Conservation (phyloP, 2,329 filamentous ascomycete species). For the Ascochyta lentis region DNA sequence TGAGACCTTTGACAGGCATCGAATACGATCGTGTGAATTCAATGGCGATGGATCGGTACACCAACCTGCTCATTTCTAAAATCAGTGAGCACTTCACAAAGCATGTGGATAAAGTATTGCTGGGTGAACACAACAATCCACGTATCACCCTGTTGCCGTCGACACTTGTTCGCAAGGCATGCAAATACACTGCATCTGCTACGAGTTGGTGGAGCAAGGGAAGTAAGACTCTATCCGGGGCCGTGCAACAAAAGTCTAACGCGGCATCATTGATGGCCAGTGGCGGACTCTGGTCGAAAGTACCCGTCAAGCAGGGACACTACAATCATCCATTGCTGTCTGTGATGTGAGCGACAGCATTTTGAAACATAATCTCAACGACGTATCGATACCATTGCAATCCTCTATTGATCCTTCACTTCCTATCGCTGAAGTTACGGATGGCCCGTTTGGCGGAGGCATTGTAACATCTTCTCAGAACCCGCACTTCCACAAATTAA, state of each 20-base stretch:
- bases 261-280: slow-evolving; percentile 57
- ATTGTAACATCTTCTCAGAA: background rate
- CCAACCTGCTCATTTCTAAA: slow-evolving; percentile 57
- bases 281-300: slow-evolving; percentile 66
- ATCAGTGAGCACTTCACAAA: slow-evolving; percentile 58
- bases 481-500: background rate
- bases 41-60: slow-evolving; percentile 63
- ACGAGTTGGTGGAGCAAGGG: background rate
- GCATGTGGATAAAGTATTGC: slow-evolving; percentile 59
- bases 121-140: slow-evolving; percentile 25
- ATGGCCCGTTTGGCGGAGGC: background rate
- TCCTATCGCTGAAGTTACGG: background rate
- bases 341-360: slow-evolving; percentile 67
- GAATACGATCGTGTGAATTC: slow-evolving; percentile 65
- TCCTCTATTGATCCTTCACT: background rate
- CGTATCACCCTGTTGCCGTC: too few species aligned
- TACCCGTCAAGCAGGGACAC: slow-evolving; percentile 61
- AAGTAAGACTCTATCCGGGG: background rate
- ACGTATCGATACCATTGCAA: background rate
- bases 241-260: slow-evolving; percentile 29
- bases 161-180: too few species aligned
- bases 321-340: slow-evolving; percentile 62
- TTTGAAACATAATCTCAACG: slow-evolving; percentile 44
- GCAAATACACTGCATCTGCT: too few species aligned
- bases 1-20: slow-evolving; percentile 57